Conservation (phyloP, 768 basidiomycete genomes). For the Artomyces pyxidatus region DNA sequence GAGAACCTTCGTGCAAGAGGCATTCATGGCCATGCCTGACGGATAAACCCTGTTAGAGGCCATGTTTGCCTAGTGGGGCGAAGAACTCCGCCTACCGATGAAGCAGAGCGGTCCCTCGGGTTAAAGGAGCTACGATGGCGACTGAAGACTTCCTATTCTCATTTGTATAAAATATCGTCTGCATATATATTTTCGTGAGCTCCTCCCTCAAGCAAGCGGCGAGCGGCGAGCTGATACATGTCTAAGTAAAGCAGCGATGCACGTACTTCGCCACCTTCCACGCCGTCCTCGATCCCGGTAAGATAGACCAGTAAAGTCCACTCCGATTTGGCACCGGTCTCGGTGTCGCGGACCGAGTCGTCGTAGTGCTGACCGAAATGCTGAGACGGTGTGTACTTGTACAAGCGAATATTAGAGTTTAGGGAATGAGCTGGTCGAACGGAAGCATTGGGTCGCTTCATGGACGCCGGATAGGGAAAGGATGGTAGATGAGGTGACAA, state of each 20-base stretch:
- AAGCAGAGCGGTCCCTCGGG: conserved; percentile 55
- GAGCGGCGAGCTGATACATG: no score
- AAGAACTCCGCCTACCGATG: conserved; percentile 63
- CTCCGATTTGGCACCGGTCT: conserved; percentile 57
- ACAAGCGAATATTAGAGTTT: conserved; percentile 69
- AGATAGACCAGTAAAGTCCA: conserved; percentile 76
- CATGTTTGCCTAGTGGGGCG: no score
- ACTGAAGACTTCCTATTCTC: conserved; percentile 41
- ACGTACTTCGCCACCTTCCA: conserved; percentile 59
- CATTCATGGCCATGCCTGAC: conserved; percentile 64
- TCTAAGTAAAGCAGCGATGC: not conserved
- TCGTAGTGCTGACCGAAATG: conserved; percentile 76
- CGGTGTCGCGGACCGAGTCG: conserved; percentile 52
- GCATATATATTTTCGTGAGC: not conserved
- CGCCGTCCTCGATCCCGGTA: conserved; percentile 63
- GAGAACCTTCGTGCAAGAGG: conserved; percentile 63
- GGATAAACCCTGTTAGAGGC: no score
- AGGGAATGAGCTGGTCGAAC: conserved; percentile 43
- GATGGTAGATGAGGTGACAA: conserved; percentile 52
- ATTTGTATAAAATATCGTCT: conserved; percentile 68
- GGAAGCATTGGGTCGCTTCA: conserved; percentile 19
- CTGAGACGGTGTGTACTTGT: conserved; percentile 55
- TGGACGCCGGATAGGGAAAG: conserved; percentile 36
- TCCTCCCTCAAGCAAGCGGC: no score
- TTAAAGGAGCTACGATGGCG: conserved; percentile 43